Conservation (phyloP, 805 yeast species). For the Cyberlindnera mississippiensis region DNA sequence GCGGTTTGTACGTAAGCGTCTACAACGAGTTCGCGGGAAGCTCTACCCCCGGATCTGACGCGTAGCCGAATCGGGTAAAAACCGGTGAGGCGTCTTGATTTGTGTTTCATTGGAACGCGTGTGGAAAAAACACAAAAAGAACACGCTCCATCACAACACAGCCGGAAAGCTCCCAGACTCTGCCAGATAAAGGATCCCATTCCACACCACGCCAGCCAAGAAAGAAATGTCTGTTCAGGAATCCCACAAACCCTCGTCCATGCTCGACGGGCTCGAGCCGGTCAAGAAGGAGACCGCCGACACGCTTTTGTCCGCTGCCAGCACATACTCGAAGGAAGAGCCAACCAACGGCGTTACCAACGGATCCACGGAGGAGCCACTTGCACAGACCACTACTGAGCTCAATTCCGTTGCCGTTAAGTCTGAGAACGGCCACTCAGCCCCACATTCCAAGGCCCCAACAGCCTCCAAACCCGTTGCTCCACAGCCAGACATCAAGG, state of each 20-base stretch:
- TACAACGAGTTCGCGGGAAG: background rate
- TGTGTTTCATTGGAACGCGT: slow-evolving; percentile 10
- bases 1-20: background rate
- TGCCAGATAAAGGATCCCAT: too few relatives aligned
- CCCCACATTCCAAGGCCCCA: slow-evolving; percentile 9
- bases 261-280: slow-evolving; percentile 10
- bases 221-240: slow-evolving; percentile 6
- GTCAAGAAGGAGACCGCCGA: slow-evolving; percentile 9
- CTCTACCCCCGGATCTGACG: slow-evolving; percentile 3
- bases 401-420: slow-evolving; percentile 5
- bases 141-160: slow-evolving; percentile 3
- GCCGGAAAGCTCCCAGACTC: background rate
- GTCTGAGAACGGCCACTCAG: slow-evolving; percentile 5
- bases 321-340: background rate
- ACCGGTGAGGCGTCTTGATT: background rate
- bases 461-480: slow-evolving; percentile 11
- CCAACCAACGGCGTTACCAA: background rate
- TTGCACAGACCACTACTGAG: background rate
- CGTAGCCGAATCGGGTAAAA: background rate
- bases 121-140: slow-evolving; percentile 5
- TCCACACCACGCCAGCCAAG: too few relatives aligned
- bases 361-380: background rate
- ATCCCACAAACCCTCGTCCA: slow-evolving; percentile 10
- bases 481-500: slow-evolving; percentile 44
- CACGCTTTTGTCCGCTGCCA: slow-evolving; percentile 1